Base-by-base conservation (phyloP, 1,139 yeast species). In the Kodamaea plutei region DNA sequence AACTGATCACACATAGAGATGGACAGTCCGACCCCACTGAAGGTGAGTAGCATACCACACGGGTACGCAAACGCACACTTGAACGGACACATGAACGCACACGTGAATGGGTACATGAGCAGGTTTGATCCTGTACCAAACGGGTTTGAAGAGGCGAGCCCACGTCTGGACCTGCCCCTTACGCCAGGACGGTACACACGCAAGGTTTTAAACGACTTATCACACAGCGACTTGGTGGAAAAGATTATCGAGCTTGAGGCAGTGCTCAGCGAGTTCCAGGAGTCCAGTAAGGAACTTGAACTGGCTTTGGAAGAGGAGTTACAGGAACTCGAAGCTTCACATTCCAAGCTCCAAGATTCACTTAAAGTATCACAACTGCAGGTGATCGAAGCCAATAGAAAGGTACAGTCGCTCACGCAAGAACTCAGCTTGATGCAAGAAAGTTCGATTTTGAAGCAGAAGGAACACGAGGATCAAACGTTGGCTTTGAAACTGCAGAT, bases 261-360 rank as follows among this genome's bases (percentile, higher is more conserved):
- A 9, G 69, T 61, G 26, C 42, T 66, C 12, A 37, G 44, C 11
- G 73, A 66, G 37, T 66, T 66, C 38, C 73, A 67, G 38, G 70
- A 63, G 28, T 60, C 69, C 3, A 61, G 68, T 34, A 61, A 56
- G 36, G 73, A 66, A 29, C 49, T 68, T 26, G 74, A 68, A 38
- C 62, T 50, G 34, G 72, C 70, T 1, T 49, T 68, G 24, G 74
- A 68, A 40, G 66, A 61, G 17, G 74, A 68, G 38, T 51, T 67
- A 18, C 58, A 52, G 28, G 56, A 47, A 7, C 43, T 64, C 16
- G 73, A 68, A 31, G 10, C 38, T 1, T 42, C 48, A 4, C 62
- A 61, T 29, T 30, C 37, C 1, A 35, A 40, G 7, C 41, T 62
- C 11, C 35, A 41, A 22, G 35, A 37, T 22, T 33, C 41, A 3